A percentile compares a stretch with the other conserved stretches of the same genome.
These are phyloP conservation scores for Gautieria morchelliformis DNA, from an alignment of 768 basidiomycete genomes.

Conservation along the genomic window DNA sequence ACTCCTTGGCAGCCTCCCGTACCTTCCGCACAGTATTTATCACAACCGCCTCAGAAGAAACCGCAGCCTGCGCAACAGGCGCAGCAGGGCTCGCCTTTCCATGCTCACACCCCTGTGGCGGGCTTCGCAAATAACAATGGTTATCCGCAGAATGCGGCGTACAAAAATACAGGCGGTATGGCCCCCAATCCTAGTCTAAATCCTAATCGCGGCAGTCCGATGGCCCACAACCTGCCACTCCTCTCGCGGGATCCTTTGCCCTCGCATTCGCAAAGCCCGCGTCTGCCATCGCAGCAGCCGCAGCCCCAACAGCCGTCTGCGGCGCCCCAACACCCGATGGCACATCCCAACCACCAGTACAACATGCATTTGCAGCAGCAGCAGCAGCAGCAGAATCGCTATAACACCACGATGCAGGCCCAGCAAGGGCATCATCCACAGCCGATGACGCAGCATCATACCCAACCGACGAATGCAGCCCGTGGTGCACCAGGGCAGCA, in stretches of 20 bases:
- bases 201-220: constrained; percentile 29
- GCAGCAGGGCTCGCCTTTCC: constrained; percentile 1
- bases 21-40: constrained; percentile 18
- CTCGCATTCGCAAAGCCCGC: constrained; percentile 7
- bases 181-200: constrained; percentile 8
- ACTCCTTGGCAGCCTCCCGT: constrained; percentile 9
- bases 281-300: not conserved
- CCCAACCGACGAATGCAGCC: constrained; percentile 11
- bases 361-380: constrained; percentile 1
- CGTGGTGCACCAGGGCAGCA: constrained; percentile 21
- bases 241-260: constrained; percentile 24
- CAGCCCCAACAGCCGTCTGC: not conserved
- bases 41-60: constrained; percentile 7
- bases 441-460: constrained; percentile 20
- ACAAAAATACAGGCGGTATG: constrained; percentile 10
- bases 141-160: constrained; percentile 12
- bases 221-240: constrained; percentile 24
- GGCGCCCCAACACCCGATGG: not conserved
- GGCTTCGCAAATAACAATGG: constrained; percentile 23
- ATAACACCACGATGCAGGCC: not conserved
- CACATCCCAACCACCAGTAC: constrained; percentile 2
- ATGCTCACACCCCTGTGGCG: constrained; percentile 13
- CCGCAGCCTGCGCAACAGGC: not conserved
- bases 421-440: constrained; percentile 11
- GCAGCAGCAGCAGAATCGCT: constrained; percentile 3